Conservation (phyloP, 768 basidiomycete species). For the Stropharia rugosoannulata region DNA sequence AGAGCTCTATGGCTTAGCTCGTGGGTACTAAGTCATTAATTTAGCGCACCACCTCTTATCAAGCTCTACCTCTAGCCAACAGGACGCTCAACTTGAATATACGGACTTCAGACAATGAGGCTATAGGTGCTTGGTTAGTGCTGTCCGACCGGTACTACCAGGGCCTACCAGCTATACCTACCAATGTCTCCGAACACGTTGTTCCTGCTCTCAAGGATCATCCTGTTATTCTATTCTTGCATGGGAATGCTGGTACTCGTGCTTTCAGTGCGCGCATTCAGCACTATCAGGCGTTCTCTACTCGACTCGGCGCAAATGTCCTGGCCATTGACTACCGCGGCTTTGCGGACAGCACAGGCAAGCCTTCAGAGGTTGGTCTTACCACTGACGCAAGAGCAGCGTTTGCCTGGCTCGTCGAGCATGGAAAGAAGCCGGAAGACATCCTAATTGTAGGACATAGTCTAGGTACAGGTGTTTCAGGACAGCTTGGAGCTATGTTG, state of each 20-base stretch:
- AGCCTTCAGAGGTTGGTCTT: constrained; percentile 76
- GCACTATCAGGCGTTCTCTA: constrained; percentile 64
- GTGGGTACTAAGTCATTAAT: constrained; percentile 38
- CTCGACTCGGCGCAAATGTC: constrained; percentile 70
- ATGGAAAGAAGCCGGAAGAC: constrained; percentile 55
- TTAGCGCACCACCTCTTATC: background rate
- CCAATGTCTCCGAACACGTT: constrained; percentile 41
- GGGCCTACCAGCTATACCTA: constrained; percentile 37
- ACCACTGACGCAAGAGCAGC: constrained; percentile 71
- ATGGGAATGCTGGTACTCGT: constrained; percentile 87
- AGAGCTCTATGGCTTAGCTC: constrained; percentile 79
- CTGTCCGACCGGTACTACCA: constrained; percentile 68
- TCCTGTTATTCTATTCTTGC: constrained; percentile 89
- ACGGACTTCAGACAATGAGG: constrained; percentile 72
- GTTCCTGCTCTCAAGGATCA: constrained; percentile 49
- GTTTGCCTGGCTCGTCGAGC: constrained; percentile 71
- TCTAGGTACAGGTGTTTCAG: constrained; percentile 80
- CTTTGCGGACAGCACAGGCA: constrained; percentile 82
- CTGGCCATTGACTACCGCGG: constrained; percentile 91
- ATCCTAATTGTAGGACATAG: constrained; percentile 85
- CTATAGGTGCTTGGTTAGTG: constrained; percentile 85
- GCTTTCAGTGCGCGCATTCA: constrained; percentile 66
- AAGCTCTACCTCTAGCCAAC: constrained; percentile 46
- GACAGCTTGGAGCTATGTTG: constrained; percentile 48
- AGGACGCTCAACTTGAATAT: constrained; percentile 76